Evolutionary conservation across 768 basidiomycete genomes (phyloP).

Genomic region (Filobasidium wieringae): DNA sequence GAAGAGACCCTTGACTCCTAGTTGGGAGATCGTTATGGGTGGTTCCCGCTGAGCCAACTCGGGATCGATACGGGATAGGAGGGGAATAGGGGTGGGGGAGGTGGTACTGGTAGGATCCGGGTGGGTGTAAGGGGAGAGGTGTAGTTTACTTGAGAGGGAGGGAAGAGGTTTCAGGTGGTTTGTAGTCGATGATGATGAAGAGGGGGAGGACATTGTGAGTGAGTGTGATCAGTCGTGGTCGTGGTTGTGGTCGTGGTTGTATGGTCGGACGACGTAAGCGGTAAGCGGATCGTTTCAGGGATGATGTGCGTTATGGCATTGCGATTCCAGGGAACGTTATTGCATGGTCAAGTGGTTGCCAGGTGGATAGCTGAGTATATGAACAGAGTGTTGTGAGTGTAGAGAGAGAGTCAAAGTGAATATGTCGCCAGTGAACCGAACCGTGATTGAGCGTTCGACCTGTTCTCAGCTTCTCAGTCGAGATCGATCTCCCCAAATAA

Average conservation of each 20-base stretch:
- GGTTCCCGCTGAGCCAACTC: constrained; percentile 21
- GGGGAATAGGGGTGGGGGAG: constrained; percentile 17
- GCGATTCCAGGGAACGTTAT: too few relatives aligned
- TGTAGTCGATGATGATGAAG: not conserved
- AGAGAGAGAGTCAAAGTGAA: too few relatives aligned
- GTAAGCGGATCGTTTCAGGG: not conserved
- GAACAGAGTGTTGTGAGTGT: too few relatives aligned
- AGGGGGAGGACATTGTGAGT: not conserved
- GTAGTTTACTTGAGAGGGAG: not conserved
- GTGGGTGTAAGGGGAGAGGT: not conserved
- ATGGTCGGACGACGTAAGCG: too few relatives aligned
- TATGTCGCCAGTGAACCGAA: too few relatives aligned
- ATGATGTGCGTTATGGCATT: not conserved
- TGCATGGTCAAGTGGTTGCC: too few relatives aligned
- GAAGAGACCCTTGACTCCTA: constrained; percentile 12
- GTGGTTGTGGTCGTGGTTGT: not conserved
- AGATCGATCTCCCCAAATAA: too few relatives aligned
- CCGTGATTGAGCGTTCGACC: too few relatives aligned
- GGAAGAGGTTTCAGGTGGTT: not conserved
- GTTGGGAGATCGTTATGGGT: constrained; percentile 20
- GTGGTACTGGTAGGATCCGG: not conserved
- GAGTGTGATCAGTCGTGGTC: not conserved
- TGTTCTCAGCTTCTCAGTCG: too few relatives aligned
- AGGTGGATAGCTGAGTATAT: too few relatives aligned
- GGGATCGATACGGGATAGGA: constrained; percentile 32